Conservation (phyloP, 75 land plant species). For the Picea glauca region DNA sequence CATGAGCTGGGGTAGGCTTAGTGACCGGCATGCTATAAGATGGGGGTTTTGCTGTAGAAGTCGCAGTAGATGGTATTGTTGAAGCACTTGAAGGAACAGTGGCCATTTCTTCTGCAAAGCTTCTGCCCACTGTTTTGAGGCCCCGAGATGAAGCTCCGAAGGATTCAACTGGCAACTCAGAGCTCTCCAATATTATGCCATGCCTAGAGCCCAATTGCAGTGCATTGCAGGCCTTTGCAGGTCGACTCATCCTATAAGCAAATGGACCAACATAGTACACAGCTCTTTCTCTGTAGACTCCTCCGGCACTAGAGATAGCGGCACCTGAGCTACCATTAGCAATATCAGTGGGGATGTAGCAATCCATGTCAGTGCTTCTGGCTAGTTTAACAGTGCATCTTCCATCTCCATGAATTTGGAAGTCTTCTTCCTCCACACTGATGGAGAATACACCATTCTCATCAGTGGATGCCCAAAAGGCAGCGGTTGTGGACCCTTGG, state of each 20-base stretch:
- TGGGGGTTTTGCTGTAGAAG: background rate
- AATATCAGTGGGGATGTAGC: background rate
- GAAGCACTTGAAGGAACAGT: background rate
- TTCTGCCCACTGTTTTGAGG: background rate
- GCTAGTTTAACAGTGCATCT: background rate
- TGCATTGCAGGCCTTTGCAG: background rate
- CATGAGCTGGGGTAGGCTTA: background rate
- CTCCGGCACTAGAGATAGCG: background rate
- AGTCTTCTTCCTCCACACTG: background rate
- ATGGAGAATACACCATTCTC: slow-evolving; percentile 3
- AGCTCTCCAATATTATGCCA: background rate
- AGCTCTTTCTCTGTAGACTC: background rate
- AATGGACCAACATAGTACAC: background rate
- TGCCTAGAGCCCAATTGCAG: background rate
- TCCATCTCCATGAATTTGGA: background rate
- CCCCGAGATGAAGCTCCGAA: background rate
- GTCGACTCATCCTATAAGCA: background rate
- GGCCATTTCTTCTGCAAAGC: background rate
- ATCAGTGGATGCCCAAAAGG: background rate
- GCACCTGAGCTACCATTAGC: background rate
- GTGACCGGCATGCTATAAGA: background rate
- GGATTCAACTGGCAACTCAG: background rate
- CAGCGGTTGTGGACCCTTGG: background rate
- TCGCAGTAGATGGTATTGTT: background rate
- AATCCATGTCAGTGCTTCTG: background rate